Evolutionary conservation across 352 stramenopile species (phyloP).

Genomic region (Thalassiosira hispida): DNA sequence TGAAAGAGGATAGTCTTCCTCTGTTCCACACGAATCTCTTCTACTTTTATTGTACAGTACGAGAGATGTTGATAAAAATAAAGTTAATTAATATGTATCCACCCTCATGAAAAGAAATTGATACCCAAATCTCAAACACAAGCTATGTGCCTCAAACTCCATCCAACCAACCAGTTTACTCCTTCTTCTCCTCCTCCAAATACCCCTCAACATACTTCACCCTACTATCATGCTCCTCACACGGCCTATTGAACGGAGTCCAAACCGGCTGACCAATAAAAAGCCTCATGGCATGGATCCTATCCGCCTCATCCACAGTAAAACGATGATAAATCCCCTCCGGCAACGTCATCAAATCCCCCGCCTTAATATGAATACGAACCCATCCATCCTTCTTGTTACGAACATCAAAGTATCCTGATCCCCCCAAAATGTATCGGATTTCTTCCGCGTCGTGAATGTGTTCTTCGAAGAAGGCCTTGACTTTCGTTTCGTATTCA

Average conservation of each 20-base stretch:
- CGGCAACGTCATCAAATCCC: constrained; percentile 81
- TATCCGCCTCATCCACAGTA: constrained; percentile 73
- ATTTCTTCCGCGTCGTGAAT: constrained; percentile 86
- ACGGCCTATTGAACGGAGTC: constrained; percentile 83
- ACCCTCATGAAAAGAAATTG: no score
- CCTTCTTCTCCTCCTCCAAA: constrained; percentile 55
- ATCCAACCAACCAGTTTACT: background rate
- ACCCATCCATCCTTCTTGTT: constrained; percentile 79
- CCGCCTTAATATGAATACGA: constrained; percentile 80
- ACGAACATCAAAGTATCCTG: constrained; percentile 82
- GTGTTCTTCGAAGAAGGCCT: constrained; percentile 84
- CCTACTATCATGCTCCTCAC: constrained; percentile 76
- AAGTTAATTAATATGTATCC: no score
- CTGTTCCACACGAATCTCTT: no score
- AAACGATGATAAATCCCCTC: constrained; percentile 80
- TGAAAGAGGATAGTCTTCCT: no score
- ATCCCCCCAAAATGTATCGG: constrained; percentile 78
- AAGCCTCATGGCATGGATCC: constrained; percentile 82
- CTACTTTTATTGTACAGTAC: no score
- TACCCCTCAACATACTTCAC: constrained; percentile 65
- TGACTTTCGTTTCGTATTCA: constrained; percentile 75
- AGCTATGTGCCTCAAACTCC: no score
- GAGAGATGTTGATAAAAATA: no score
- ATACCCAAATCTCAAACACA: no score
- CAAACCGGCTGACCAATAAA: constrained; percentile 82